Percentiles rank a stretch among this genome's conserved stretches.
phyloP scores from a whole-genome alignment of 306 rosid species.

The Pyrus communis region DNA sequence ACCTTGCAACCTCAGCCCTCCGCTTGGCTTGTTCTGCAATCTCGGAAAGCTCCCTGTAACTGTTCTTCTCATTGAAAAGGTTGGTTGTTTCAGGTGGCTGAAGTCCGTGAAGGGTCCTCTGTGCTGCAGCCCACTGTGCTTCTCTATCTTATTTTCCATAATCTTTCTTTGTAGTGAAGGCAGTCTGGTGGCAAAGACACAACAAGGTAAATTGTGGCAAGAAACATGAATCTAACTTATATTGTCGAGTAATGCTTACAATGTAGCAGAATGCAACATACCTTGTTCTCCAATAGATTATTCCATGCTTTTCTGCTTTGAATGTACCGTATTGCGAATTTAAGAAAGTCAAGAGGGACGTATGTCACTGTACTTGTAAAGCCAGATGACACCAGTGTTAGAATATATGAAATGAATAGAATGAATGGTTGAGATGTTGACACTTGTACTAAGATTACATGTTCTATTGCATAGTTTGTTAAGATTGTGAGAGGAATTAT shows the following conservation, averaged over 20 bases:
- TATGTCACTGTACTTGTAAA: slow-evolving; percentile 75
- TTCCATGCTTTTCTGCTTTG: slow-evolving; percentile 94
- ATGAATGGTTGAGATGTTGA: too few species aligned
- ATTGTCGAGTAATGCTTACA: not conserved
- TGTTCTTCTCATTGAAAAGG: slow-evolving; percentile 55
- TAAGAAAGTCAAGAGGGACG: slow-evolving; percentile 77
- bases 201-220: not conserved
- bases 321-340: slow-evolving; percentile 77
- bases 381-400: slow-evolving; percentile 66
- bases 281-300: slow-evolving; percentile 96
- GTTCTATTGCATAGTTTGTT: too few species aligned
- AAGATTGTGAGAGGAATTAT: too few species aligned
- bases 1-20: slow-evolving; percentile 98
- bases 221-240: not conserved
- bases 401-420: too few species aligned
- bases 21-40: slow-evolving; percentile 97
- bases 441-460: too few species aligned
- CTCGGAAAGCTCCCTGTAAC: slow-evolving; percentile 90
- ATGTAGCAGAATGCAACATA: not conserved
- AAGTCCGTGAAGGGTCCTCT: slow-evolving; percentile 95
- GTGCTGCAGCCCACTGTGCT: slow-evolving; percentile 99
- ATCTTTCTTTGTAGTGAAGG: slow-evolving; percentile 96
- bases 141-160: slow-evolving; percentile 98
- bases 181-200: slow-evolving; percentile 53
- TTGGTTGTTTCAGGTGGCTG: slow-evolving; percentile 75